Evolutionary conservation across 78 protist species (phyloP).

Genomic region (Dictyostelium brefeldianum): DNA sequence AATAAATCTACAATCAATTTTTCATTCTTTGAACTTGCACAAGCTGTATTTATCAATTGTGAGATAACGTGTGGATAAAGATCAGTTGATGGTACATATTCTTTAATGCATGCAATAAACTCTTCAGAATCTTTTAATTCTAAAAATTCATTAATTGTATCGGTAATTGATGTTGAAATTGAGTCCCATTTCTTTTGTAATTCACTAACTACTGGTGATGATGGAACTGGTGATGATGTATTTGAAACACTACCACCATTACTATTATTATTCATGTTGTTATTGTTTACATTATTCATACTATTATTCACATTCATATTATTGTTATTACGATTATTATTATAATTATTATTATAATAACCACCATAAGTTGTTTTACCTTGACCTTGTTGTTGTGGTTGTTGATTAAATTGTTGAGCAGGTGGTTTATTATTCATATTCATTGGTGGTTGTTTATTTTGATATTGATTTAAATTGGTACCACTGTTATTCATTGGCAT

Average conservation of each 20-base stretch:
- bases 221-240: background rate
- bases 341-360: background rate
- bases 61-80: slow-evolving; percentile 50
- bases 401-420: background rate
- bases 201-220: background rate
- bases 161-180: background rate
- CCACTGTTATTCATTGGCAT: background rate
- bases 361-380: no score
- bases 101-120: slow-evolving; percentile 25
- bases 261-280: background rate
- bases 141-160: slow-evolving; percentile 27
- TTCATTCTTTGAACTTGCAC: background rate
- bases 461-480: no score
- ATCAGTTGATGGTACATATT: slow-evolving; percentile 19
- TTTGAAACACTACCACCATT: background rate
- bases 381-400: background rate
- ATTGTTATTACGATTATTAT: background rate
- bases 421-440: slow-evolving; percentile 17
- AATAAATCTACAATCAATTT: background rate
- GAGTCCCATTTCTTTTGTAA: slow-evolving; percentile 2
- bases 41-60: slow-evolving; percentile 2
- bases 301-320: background rate
- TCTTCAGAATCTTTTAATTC: background rate
- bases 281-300: background rate
- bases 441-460: slow-evolving; percentile 1